Base-by-base conservation (phyloP, 805 yeast genomes). In the Metschnikowia noctiluminum region DNA sequence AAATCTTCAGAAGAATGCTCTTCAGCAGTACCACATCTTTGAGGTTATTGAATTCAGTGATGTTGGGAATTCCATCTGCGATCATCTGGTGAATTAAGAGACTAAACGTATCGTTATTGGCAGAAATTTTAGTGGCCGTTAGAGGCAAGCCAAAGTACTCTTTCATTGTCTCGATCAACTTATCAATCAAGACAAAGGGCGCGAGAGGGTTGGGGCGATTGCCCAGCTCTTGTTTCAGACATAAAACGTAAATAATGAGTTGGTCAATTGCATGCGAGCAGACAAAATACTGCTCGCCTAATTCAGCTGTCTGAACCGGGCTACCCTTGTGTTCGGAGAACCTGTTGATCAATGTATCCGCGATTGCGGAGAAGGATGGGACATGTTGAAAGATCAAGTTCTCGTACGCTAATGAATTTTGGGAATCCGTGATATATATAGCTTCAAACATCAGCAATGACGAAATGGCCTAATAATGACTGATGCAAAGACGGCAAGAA, bases 11-110 rank as follows among this genome's bases (percentile, higher is more conserved):
- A 26, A 85, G 61, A 7, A 84, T 70, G 48, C 82, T 79, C 38
- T 77, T 80, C 54, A 74, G 76, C 8, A 96, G 95, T 0, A 90
- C 82, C 9, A 83, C 65, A 45, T 86, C 92, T 45, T 81, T 72
- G 34, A 92, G 63, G 42, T 80, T 77, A 62, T 89, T 88, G 45
- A 81, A 71, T 54, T 90, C 96, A 0, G 89, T 82, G 41, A 79
- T 70, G 53, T 79, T 79, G 2, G 97, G 96, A 32, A 77, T 73
- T 3, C 92, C 91, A 36, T 81, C 84, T 56, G 89, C 96, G 12
- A 90, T 61, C 81, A 88, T 80, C 60, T 87, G 94, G 59, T 82
- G 85, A 51, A 91, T 68, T 35, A 92, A 66, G 57, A 89, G 70
- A 31, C 86, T 77, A 40, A 90, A 66, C 1, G 87, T 80, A 59